Base-by-base conservation (phyloP, 177 flowering plant species). In the Telopea speciosissima region DNA sequence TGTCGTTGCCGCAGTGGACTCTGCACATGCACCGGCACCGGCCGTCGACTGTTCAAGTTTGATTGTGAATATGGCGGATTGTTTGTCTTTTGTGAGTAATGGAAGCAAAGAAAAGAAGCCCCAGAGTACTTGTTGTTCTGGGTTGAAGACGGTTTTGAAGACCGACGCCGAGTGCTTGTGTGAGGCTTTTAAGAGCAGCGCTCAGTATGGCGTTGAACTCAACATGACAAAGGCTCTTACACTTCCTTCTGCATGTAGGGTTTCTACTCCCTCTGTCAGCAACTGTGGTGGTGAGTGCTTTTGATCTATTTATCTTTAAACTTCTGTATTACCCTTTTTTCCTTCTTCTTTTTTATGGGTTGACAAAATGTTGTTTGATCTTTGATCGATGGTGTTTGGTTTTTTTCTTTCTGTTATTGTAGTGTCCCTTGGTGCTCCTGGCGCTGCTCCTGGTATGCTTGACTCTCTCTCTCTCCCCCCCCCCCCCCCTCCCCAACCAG, bases 181-280 rank as follows among this genome's bases (percentile, higher is more conserved):
- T 24, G 69, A 36, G 4, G 71, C 28, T 8, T 28, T 74, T 6
- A 56, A 71, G 44, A 25, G 3, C 11, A 63, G 63, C 33, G 54
- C 62, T 25, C 8, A 24, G 7, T 22, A 26, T 16, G 74, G 74
- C 16, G 52, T 73, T 49, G 40, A 3, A 3, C 2, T 77, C n/a
- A 65, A 77, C 24, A 49, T 54, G 1, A 52, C 70, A 9, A 73
- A 24, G 40, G 76, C 74, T 14, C 1, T 65, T 44, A 14, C 24
- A 24, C 76, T 77, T 49, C 79, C 79, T 26, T 42, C 70, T 54
- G 65, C 49, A 16, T 77, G 79, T 62, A 8, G 49, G 3, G 65
- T 42, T 40, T 25, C 74, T 68, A 33, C 74, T 23, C 71, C 74
- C 17, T n/a, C 63, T 40, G 5, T 70, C 13, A 45, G 66, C 45